Percentiles rank a stretch among this genome's conserved stretches.
These are phyloP conservation scores for Alternaria ethzedia DNA, from an alignment of 2,329 filamentous ascomycete genomes.

Conservation along the genomic window DNA sequence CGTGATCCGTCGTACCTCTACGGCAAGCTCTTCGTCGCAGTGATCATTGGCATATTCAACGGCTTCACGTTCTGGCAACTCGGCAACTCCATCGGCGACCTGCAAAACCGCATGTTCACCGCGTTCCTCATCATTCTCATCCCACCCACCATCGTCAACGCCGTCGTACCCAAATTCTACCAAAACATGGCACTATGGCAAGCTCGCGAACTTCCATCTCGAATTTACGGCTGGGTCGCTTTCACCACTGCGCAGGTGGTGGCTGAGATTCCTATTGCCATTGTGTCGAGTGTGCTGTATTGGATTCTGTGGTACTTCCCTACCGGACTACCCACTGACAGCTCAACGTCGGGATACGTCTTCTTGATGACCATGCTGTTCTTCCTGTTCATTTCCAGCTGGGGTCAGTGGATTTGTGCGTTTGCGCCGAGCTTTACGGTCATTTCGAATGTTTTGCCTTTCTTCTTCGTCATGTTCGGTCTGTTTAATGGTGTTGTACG, in stretches of 20 bases:
- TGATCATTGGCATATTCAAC: slow-evolving; percentile 78
- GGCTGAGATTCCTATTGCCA: slow-evolving; percentile 73
- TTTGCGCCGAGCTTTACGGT: slow-evolving; percentile 81
- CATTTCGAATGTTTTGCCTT: slow-evolving; percentile 74
- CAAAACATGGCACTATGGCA: slow-evolving; percentile 75
- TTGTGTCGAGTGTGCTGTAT: slow-evolving; percentile 70
- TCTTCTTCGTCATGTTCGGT: slow-evolving; percentile 80
- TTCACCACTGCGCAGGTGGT: slow-evolving; percentile 71
- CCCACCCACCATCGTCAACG: slow-evolving; percentile 75
- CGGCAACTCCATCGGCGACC: slow-evolving; percentile 68
- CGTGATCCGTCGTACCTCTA: slow-evolving; percentile 78
- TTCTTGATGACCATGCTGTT: slow-evolving; percentile 82
- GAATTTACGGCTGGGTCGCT: slow-evolving; percentile 79
- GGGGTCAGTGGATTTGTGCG: slow-evolving; percentile 85
- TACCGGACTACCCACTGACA: slow-evolving; percentile 70
- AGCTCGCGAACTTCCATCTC: slow-evolving; percentile 72
- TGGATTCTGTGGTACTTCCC: slow-evolving; percentile 80
- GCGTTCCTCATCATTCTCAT: slow-evolving; percentile 65
- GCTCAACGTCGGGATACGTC: slow-evolving; percentile 72
- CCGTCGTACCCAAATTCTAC: slow-evolving; percentile 78
- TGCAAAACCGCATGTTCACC: slow-evolving; percentile 82
- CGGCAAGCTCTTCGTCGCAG: slow-evolving; percentile 74
- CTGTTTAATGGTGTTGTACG: slow-evolving; percentile 80
- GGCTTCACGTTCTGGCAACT: slow-evolving; percentile 79
- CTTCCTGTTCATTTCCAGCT: slow-evolving; percentile 75